Base-by-base conservation (phyloP, 148 eudicot species). In the Fagopyrum esculentum region DNA sequence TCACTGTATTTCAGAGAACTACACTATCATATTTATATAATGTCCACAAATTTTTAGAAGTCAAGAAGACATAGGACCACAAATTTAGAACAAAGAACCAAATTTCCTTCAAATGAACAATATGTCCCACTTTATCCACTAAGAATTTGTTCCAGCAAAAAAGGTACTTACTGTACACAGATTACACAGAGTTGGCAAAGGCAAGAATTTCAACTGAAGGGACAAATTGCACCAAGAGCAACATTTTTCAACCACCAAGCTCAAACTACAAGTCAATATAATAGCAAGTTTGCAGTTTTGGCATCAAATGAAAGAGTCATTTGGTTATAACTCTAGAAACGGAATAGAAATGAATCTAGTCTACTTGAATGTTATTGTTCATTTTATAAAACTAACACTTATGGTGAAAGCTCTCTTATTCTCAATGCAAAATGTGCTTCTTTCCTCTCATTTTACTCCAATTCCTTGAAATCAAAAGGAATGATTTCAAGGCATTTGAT, bases 131-230 rank as follows among this genome's bases (percentile, higher is more conserved):
- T 59, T 59, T 59, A 26, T 22, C 66, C 66, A 60, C 66, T 26
- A 22, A 22, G 66, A 60, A 60, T 26, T 9, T 60, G 26, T 60
- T 60, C 66, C 66, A 26, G 66, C 66, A 26, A 26, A 60, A 60
- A 17, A 60, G 19, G 66, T 26, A 22, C 66, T 30, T 56, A 17
- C 7, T 56, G 9, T 19, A 56, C 5, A 49, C 1, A 35, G 2
- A 35, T 35, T 35, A 56, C 22, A 60, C 66, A 60, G 35, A 60
- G 66, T 60, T 59, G 66, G 66, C 43, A 60, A 60, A 60, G 13
- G 66, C 66, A 26, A 22, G 40, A 60, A 60, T 60, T 30, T 60
- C 43, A 19, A 26, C 1, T 19, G n/a, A 57, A 6, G 13, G 40
- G 35, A 60, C 35, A 60, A 22, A 60, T 3, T 60, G 60, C 66